Conservation (phyloP, 352 stramenopile genomes). For the Globisporangium apiculatum region DNA sequence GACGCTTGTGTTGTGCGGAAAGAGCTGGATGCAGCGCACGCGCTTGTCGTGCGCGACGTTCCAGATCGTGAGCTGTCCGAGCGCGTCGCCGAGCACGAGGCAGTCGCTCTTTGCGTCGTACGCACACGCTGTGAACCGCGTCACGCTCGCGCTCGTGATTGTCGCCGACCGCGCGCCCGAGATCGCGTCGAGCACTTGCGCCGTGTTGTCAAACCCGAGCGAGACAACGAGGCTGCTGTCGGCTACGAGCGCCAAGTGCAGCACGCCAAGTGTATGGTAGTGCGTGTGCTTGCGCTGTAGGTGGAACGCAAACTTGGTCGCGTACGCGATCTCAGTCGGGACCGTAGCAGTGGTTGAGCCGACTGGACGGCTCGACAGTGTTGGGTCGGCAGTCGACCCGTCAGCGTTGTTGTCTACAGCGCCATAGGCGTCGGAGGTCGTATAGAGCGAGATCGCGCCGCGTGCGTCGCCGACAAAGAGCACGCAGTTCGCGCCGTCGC, state of each 20-base stretch:
- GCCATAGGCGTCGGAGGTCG: slow-evolving; percentile 5
- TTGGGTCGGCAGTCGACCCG: background rate
- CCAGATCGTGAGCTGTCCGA: slow-evolving; percentile 51
- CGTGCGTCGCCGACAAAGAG: slow-evolving; percentile 61
- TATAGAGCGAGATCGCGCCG: slow-evolving; percentile 57
- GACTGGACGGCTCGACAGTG: background rate
- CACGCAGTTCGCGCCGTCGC: slow-evolving; percentile 29
- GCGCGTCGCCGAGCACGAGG: slow-evolving; percentile 48
- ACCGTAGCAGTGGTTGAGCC: background rate
- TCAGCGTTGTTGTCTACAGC: slow-evolving; percentile 4
- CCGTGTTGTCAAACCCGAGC: slow-evolving; percentile 68
- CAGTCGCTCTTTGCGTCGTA: slow-evolving; percentile 46
- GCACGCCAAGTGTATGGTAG: slow-evolving; percentile 60
- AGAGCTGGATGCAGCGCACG: slow-evolving; percentile 30
- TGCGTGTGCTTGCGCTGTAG: slow-evolving; percentile 55
- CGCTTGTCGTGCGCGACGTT: slow-evolving; percentile 62
- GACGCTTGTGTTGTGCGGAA: slow-evolving; percentile 11
- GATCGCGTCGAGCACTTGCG: slow-evolving; percentile 61
- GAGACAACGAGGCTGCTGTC: slow-evolving; percentile 72
- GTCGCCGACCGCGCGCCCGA: slow-evolving; percentile 47
- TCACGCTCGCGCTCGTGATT: slow-evolving; percentile 30
- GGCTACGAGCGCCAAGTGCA: slow-evolving; percentile 41
- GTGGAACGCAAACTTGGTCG: slow-evolving; percentile 32
- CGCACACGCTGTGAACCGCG: slow-evolving; percentile 45
- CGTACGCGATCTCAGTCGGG: slow-evolving; percentile 7